phyloP scores from a whole-genome alignment of 768 basidiomycete species.

The Guyanaporus albipodus region DNA sequence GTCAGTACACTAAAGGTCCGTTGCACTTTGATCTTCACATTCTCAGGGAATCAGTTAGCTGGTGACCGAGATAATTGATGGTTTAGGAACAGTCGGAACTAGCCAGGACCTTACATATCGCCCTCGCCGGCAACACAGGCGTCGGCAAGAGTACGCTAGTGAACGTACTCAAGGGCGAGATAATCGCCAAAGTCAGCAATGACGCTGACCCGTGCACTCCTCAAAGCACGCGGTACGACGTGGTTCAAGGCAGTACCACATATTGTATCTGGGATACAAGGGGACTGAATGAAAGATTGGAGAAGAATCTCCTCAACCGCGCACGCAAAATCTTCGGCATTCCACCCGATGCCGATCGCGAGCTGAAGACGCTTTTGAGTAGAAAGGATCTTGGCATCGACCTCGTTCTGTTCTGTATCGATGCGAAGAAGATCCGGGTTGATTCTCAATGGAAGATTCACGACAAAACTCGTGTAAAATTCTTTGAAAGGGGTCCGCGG shows the following conservation, averaged over 20 bases:
- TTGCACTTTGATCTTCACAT: too few relatives aligned
- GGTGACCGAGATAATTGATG: too few relatives aligned
- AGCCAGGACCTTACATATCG: constrained; percentile 15
- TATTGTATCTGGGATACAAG: constrained; percentile 26
- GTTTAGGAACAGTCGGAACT: too few relatives aligned
- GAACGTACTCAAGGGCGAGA: constrained; percentile 19
- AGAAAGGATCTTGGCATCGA: constrained; percentile 9
- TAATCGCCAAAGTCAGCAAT: constrained; percentile 13
- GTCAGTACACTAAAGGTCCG: too few relatives aligned
- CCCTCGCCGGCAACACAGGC: constrained; percentile 22
- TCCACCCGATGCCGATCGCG: constrained; percentile 12
- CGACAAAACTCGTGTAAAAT: constrained; percentile 14
- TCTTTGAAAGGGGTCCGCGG: constrained; percentile 6
- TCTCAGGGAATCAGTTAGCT: too few relatives aligned
- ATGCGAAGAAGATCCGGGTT: constrained; percentile 16
- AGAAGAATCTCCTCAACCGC: not conserved
- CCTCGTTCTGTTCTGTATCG: constrained; percentile 23
- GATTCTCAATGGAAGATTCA: constrained; percentile 20
- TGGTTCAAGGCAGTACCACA: constrained; percentile 3
- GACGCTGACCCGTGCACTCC: constrained; percentile 21
- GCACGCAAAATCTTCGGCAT: not conserved
- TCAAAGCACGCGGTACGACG: not conserved
- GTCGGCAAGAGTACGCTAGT: constrained; percentile 28
- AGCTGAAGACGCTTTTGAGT: constrained; percentile 16
- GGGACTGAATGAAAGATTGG: constrained; percentile 20